Percentiles rank a stretch among this genome's conserved stretches.
phyloP scores from a whole-genome alignment of 1,284 basidiomycete species.

The Cystobasidium slooffiae region DNA sequence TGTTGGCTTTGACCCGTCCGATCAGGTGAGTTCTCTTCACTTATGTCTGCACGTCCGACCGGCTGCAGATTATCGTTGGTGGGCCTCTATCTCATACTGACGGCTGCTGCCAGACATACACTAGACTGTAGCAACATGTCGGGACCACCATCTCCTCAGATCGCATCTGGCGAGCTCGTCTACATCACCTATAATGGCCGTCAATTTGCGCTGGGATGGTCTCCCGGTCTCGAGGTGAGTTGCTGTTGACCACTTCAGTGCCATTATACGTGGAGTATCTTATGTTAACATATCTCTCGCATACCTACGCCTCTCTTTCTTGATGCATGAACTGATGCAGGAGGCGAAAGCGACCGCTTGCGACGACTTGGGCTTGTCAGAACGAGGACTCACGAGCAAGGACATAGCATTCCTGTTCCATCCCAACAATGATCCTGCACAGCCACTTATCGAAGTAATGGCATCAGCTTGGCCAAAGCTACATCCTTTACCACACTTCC shows the following conservation, averaged over 20 bases:
- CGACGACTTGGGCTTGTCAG: conserved; percentile 16
- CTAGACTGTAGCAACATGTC: not conserved
- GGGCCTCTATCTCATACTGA: too few relatives aligned
- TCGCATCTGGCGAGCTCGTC: conserved; percentile 6
- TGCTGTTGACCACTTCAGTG: not conserved
- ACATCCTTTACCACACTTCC: conserved; percentile 17
- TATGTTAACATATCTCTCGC: not conserved
- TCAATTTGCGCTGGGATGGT: conserved; percentile 22
- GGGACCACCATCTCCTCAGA: not conserved
- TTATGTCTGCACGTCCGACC: too few relatives aligned
- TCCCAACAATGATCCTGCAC: not conserved
- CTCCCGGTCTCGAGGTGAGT: conserved; percentile 22
- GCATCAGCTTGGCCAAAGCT: conserved; percentile 33
- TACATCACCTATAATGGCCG: conserved; percentile 14
- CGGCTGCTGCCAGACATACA: too few relatives aligned
- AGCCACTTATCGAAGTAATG: conserved; percentile 14
- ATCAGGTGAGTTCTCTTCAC: too few relatives aligned
- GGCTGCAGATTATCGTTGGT: too few relatives aligned
- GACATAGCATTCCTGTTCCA: conserved; percentile 33
- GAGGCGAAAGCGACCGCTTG: conserved; percentile 34
- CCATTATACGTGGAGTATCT: not conserved
- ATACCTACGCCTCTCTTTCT: not conserved
- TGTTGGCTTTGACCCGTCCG: too few relatives aligned
- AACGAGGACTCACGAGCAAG: not conserved
- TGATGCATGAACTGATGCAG: not conserved